These are phyloP conservation scores for Tetrapyrgos nigripes DNA, from an alignment of 1,284 basidiomycete genomes.

Conservation along the genomic window DNA sequence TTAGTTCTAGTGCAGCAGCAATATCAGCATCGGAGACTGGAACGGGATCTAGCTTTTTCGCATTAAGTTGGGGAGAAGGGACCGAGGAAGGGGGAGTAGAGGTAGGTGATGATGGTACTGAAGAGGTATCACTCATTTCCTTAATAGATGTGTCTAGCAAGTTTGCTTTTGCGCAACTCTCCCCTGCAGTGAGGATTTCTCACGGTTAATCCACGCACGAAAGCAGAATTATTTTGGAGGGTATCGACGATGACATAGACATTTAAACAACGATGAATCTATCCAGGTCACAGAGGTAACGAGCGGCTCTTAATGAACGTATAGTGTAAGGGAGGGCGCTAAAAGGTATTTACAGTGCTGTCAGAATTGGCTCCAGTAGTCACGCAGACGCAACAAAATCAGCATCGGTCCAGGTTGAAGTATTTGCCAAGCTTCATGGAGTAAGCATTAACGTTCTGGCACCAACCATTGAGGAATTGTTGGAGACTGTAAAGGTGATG, in stretches of 20 bases:
- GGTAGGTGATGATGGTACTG: conserved; percentile 47
- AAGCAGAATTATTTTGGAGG: no score
- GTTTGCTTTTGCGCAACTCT: neutral
- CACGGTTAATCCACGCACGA: neutral
- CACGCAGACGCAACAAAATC: neutral
- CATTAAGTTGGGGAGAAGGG: conserved; percentile 62
- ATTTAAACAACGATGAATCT: neutral
- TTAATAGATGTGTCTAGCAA: conserved; percentile 4
- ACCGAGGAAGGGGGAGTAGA: conserved; percentile 58
- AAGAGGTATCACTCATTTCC: conserved; percentile 54
- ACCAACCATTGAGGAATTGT: conserved; percentile 84
- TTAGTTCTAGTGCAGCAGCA: conserved; percentile 72
- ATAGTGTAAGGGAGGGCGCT: neutral
- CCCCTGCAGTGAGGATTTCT: conserved; percentile 6
- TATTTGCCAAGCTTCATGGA: conserved; percentile 62
- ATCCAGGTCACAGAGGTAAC: neutral
- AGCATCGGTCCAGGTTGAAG: conserved; percentile 69
- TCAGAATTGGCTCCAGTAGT: neutral
- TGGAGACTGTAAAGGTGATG: conserved; percentile 57
- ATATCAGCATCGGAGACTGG: conserved; percentile 72
- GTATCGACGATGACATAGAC: neutral
- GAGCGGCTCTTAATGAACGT: neutral
- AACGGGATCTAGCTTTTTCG: conserved; percentile 50
- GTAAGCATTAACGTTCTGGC: conserved; percentile 68
- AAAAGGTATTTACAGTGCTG: neutral